Conservation (phyloP, 2,329 filamentous ascomycete species). For the Colletotrichum acutatum region DNA sequence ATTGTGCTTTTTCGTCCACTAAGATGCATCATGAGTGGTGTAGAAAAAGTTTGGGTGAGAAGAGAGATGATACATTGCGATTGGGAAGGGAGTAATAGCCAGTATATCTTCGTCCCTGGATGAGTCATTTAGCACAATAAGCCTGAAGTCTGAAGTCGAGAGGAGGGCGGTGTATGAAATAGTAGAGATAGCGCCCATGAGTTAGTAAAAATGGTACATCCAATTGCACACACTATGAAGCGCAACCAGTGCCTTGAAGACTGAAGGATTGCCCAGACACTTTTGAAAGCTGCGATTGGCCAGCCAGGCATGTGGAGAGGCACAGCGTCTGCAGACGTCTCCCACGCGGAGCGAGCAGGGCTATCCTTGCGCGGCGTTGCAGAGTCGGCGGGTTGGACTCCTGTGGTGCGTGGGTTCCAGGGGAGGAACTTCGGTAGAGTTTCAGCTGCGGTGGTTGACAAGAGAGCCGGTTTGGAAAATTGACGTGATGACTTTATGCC, state of each 20-base stretch:
- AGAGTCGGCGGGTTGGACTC: neutral
- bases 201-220: constrained; percentile 31
- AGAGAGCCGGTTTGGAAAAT: constrained; percentile 31
- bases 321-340: neutral
- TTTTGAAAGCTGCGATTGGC: neutral
- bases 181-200: constrained; percentile 34
- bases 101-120: constrained; percentile 33
- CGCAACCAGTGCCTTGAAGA: neutral
- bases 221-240: constrained; percentile 10
- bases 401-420: neutral
- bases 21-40: constrained; percentile 1
- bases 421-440: constrained; percentile 11
- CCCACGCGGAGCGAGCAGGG: neutral
- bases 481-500: constrained; percentile 22
- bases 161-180: constrained; percentile 28
- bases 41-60: constrained; percentile 35
- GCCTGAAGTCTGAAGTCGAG: constrained; percentile 16
- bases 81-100: constrained; percentile 24
- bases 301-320: neutral
- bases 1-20: neutral
- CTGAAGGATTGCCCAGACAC: neutral
- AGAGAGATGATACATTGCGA: constrained; percentile 15
- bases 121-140: constrained; percentile 31
- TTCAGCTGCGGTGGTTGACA: constrained; percentile 30
- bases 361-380: constrained; percentile 11